Percentiles rank a stretch among this genome's conserved stretches.
These are phyloP conservation scores for Smittium culicis DNA, from an alignment of 371 early-diverging fungal genomes.

Conservation along the genomic window DNA sequence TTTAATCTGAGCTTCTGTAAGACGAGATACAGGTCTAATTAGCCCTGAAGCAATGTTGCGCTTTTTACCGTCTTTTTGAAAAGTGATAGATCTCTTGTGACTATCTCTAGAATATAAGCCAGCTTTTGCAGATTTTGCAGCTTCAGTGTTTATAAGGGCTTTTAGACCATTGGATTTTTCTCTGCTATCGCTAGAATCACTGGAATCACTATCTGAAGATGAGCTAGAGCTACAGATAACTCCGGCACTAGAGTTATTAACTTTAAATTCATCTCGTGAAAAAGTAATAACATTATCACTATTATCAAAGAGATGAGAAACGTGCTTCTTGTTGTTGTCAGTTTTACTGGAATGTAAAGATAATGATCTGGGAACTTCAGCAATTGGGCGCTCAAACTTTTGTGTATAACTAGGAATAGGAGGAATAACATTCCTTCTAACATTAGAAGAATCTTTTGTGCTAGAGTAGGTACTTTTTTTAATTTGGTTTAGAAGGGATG, in stretches of 20 bases:
- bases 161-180: background rate
- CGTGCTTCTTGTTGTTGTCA: too few relatives aligned
- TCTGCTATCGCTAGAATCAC: background rate
- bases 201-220: conserved; percentile 6
- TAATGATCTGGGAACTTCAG: conserved; percentile 4
- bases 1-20: conserved; percentile 1
- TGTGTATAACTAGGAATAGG: too few relatives aligned
- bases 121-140: background rate
- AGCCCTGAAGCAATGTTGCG: background rate
- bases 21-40: background rate
- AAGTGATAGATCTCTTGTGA: conserved; percentile 12
- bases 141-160: background rate
- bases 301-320: background rate
- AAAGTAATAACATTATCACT: conserved; percentile 6
- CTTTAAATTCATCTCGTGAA: conserved; percentile 5
- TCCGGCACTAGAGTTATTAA: conserved; percentile 1
- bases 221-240: background rate
- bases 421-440: background rate
- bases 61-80: background rate
- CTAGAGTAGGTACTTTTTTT: background rate
- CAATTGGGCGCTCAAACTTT: background rate
- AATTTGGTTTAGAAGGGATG: background rate
- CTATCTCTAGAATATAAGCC: conserved; percentile 13
- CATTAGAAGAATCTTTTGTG: background rate
- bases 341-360: background rate